These are phyloP conservation scores for Cyclanthera cordifolia DNA, from an alignment of 306 rosid genomes.

Conservation along the genomic window DNA sequence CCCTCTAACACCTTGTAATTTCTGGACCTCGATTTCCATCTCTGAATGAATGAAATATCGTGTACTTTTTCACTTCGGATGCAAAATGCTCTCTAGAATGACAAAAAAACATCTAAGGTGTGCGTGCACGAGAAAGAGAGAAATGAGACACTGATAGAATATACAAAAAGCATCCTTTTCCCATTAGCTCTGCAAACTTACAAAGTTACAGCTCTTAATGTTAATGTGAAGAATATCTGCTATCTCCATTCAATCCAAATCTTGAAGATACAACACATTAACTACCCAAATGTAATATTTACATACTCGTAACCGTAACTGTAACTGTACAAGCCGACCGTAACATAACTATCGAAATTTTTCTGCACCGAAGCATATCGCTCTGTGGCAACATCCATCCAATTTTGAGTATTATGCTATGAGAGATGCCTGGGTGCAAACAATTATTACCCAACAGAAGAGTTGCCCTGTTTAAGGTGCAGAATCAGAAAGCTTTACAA, in stretches of 20 bases:
- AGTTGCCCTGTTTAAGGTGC: background rate
- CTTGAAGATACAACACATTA: constrained; percentile 1
- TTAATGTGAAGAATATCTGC: background rate
- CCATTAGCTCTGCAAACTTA: background rate
- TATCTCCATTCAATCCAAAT: constrained; percentile 2
- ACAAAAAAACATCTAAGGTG: background rate
- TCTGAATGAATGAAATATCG: background rate
- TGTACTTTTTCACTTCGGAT: background rate
- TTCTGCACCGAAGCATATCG: background rate
- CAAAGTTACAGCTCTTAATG: background rate
- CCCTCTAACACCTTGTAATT: background rate
- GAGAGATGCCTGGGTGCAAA: background rate
- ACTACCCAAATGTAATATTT: constrained; percentile 2
- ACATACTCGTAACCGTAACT: constrained; percentile 4
- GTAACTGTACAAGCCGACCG: constrained; percentile 7
- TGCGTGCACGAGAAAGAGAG: background rate
- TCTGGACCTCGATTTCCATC: background rate
- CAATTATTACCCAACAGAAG: background rate
- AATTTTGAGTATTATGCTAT: background rate
- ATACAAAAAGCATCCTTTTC: constrained; percentile 7
- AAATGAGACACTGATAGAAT: background rate
- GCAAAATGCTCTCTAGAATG: background rate
- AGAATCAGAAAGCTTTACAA: background rate
- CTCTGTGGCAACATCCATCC: background rate
- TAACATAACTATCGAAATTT: background rate